Conservation (phyloP, 2,329 filamentous ascomycete genomes). For the Apiospora rasikravindrae region DNA sequence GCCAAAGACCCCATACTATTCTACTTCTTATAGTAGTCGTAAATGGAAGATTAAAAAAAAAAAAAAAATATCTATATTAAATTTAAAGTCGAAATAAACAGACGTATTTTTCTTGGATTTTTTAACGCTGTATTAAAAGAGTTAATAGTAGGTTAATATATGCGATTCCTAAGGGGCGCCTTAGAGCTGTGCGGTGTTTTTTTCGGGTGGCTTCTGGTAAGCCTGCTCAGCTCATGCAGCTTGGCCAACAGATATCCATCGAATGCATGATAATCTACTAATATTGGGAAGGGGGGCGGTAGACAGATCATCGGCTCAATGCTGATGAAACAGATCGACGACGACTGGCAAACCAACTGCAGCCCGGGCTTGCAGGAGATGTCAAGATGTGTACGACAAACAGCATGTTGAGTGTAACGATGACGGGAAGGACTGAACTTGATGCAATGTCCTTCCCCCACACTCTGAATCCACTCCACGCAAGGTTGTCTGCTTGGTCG, state of each 20-base stretch:
- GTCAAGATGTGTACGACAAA: neutral
- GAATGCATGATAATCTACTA: slow-evolving; percentile 10
- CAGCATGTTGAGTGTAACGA: neutral
- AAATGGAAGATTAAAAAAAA: no score
- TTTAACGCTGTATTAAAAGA: no score
- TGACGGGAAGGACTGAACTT: slow-evolving; percentile 2
- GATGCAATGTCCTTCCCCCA: neutral
- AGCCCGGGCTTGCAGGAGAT: neutral
- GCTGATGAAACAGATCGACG: slow-evolving; percentile 18
- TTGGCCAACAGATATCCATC: neutral
- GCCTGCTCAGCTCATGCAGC: neutral
- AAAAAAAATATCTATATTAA: no score
- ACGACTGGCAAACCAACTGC: slow-evolving; percentile 17
- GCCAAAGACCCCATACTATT: no score
- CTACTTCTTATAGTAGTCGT: no score
- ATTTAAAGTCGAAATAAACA: no score
- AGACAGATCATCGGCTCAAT: neutral
- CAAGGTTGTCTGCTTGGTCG: neutral
- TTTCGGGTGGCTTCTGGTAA: no score
- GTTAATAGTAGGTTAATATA: no score
- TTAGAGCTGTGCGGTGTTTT: no score
- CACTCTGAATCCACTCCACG: neutral
- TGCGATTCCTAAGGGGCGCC: no score
- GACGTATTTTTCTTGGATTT: no score
- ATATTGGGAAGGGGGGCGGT: neutral